phyloP scores from a whole-genome alignment of 306 rosid species.

The Trifolium subterraneum region DNA sequence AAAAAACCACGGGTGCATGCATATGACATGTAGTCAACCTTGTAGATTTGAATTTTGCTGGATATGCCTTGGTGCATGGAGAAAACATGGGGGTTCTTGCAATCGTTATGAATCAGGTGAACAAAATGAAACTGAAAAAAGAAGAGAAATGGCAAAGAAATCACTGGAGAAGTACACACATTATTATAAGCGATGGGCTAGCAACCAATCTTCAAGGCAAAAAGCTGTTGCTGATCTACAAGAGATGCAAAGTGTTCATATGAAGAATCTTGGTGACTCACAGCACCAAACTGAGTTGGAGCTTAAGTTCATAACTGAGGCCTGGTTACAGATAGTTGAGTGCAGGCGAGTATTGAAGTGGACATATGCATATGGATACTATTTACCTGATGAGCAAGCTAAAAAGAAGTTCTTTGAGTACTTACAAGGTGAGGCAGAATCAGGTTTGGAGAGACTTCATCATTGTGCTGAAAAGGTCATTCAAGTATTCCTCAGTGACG shows the following conservation, averaged over 20 bases:
- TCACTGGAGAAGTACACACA: conserved; percentile 97
- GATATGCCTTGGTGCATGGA: conserved; percentile 84
- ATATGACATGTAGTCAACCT: conserved; percentile 86
- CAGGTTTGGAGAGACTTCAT: conserved; percentile 85
- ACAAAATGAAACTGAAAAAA: conserved; percentile 79
- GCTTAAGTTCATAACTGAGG: conserved; percentile 95
- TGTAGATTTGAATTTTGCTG: conserved; percentile 90
- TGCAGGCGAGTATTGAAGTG: conserved; percentile 96
- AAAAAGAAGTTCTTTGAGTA: conserved; percentile 81
- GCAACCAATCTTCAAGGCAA: conserved; percentile 93
- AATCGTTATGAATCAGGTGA: conserved; percentile 64
- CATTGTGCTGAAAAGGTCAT: conserved; percentile 84
- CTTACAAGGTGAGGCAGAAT: conserved; percentile 84
- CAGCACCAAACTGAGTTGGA: conserved; percentile 96
- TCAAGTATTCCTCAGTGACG: conserved; percentile 63
- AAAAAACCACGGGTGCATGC: conserved; percentile 88
- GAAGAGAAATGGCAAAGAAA: conserved; percentile 99
- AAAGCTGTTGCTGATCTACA: conserved; percentile 90
- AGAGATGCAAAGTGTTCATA: conserved; percentile 88
- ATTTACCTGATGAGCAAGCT: conserved; percentile 80
- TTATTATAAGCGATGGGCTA: conserved; percentile 99
- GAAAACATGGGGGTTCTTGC: conserved; percentile 71
- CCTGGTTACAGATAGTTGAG: conserved; percentile 99
- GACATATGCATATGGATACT: conserved; percentile 97
- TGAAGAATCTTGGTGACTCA: conserved; percentile 85